Evolutionary conservation across 768 basidiomycete genomes (phyloP).

Genomic region (Agrocybe chaxingu): DNA sequence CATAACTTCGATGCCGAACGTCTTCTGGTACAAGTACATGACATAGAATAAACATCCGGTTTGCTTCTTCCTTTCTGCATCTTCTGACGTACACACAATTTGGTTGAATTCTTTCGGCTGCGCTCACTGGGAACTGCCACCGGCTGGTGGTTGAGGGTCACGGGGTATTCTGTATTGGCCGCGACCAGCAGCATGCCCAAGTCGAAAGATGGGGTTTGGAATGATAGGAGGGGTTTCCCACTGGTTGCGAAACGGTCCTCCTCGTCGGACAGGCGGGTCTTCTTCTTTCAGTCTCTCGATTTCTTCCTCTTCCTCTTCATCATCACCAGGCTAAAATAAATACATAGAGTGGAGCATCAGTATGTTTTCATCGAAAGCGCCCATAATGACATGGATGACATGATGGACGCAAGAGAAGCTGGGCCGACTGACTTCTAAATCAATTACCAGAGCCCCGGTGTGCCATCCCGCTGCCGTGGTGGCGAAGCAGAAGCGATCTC

Average conservation of each 20-base stretch:
- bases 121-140: neutral
- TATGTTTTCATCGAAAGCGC: neutral
- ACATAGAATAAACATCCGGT: too few relatives aligned
- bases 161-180: neutral
- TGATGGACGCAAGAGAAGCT: too few relatives aligned
- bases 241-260: neutral
- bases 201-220: conserved; percentile 37
- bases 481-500: conserved; percentile 72
- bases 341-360: conserved; percentile 6
- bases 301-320: conserved; percentile 32
- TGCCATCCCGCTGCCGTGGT: conserved; percentile 91
- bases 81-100: too few relatives aligned
- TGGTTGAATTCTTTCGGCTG: neutral
- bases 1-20: too few relatives aligned
- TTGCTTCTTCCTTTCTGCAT: too few relatives aligned
- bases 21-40: too few relatives aligned
- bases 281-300: conserved; percentile 3
- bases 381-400: neutral
- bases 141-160: neutral
- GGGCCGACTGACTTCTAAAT: conserved; percentile 58
- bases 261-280: neutral
- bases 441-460: conserved; percentile 83
- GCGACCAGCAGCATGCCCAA: conserved; percentile 62
- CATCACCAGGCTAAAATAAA: conserved; percentile 24
- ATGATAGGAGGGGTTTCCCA: conserved; percentile 23